phyloP scores from a whole-genome alignment of 352 stramenopile genomes.

The Saprolegnia parasitica region DNA sequence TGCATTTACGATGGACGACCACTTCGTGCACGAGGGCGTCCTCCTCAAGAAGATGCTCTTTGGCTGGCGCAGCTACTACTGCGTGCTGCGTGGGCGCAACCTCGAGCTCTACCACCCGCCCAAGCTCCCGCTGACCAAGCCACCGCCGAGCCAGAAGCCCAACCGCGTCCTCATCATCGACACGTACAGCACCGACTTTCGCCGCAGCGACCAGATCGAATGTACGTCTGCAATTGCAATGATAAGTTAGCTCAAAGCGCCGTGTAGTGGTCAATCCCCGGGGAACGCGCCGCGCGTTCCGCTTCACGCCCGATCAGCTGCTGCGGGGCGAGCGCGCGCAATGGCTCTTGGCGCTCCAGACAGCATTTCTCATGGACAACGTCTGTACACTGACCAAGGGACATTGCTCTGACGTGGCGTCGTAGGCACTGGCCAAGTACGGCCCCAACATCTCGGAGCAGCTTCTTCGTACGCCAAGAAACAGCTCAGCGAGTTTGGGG shows the following conservation, averaged over 20 bases:
- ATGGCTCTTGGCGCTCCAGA: constrained; percentile 27
- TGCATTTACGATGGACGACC: constrained; percentile 11
- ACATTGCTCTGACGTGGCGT: not conserved
- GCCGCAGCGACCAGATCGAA: constrained; percentile 19
- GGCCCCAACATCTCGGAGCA: constrained; percentile 21
- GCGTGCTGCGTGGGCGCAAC: constrained; percentile 20
- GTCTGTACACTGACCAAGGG: not conserved
- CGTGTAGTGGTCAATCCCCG: constrained; percentile 7
- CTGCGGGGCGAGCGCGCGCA: not conserved
- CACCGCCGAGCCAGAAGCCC: not conserved
- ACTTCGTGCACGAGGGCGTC: constrained; percentile 22
- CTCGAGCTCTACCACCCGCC: constrained; percentile 19
- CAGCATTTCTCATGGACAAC: constrained; percentile 25
- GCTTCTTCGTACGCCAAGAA: constrained; percentile 19
- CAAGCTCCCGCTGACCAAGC: not conserved
- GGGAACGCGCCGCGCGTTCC: constrained; percentile 3
- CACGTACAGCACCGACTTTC: constrained; percentile 6
- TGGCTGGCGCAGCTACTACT: constrained; percentile 26
- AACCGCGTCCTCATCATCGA: constrained; percentile 20
- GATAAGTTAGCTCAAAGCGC: too few relatives aligned
- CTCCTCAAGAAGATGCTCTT: constrained; percentile 22
- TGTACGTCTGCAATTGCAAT: not conserved
- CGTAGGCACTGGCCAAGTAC: constrained; percentile 24
- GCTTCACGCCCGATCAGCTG: constrained; percentile 19
- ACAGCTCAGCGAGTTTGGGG: constrained; percentile 19